Percentiles rank a stretch among this genome's conserved stretches.
Evolutionary conservation across 345 rosid species (phyloP).

Genomic region (Hypericum perforatum): DNA sequence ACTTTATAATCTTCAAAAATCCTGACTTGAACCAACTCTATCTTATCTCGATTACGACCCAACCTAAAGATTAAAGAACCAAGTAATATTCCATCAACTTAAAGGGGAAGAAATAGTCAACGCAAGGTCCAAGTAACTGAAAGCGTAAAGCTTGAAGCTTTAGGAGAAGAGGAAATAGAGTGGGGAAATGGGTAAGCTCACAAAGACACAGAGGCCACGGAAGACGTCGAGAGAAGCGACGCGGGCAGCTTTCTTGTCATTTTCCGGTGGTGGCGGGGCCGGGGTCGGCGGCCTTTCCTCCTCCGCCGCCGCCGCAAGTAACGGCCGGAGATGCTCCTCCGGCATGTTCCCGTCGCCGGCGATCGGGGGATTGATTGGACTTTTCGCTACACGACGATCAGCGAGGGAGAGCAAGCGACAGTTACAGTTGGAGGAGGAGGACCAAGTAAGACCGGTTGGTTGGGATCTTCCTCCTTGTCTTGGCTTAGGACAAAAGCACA

Average conservation of each 20-base stretch:
- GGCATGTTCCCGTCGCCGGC: slow-evolving; percentile 3
- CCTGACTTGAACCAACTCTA: too few species aligned
- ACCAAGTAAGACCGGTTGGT: too few species aligned
- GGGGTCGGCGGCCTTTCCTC: neutral
- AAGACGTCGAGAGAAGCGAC: slow-evolving; percentile 38
- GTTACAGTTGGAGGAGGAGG: too few species aligned
- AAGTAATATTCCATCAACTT: too few species aligned
- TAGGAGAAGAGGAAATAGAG: neutral
- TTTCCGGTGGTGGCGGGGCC: neutral
- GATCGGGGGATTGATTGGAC: neutral
- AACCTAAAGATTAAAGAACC: too few species aligned
- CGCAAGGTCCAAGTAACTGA: neutral
- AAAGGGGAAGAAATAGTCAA: too few species aligned
- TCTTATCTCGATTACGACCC: too few species aligned
- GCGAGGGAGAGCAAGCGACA: too few species aligned
- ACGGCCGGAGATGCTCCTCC: neutral
- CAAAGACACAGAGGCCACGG: slow-evolving; percentile 42
- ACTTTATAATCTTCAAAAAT: too few species aligned
- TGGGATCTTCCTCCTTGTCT: too few species aligned
- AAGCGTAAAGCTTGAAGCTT: neutral
- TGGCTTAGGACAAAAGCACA: too few species aligned
- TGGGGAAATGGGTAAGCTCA: slow-evolving; percentile 14
- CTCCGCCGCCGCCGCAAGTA: neutral
- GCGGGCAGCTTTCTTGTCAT: slow-evolving; percentile 12
- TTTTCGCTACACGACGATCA: too few species aligned